Evolutionary conservation across 345 rosid genomes (phyloP), one percentile per base, ranked within the genome.

Genomic region (Carallia brachiata): DNA sequence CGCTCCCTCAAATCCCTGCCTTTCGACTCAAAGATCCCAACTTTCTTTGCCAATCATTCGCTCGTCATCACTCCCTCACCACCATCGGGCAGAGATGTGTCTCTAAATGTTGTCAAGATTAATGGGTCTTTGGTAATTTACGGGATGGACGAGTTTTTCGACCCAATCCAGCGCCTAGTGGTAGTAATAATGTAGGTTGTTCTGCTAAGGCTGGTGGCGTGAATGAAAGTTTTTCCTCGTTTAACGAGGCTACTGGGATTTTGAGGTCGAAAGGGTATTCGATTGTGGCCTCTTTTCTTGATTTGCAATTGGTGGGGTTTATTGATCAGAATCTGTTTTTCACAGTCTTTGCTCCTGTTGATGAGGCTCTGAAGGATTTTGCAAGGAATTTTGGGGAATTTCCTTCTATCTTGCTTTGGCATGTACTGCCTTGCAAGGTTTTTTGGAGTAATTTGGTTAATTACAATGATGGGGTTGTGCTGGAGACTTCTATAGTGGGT

Each of bases 261-360:
- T 23, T 84, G 78, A 75, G 78, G 67, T 71, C 81, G 3, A 77
- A 57, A 48, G 84, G 82, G n/a, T 79, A 70, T 72, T 77, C 83
- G 12, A 30, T 81, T 5, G 73, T 84, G 80, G 85, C 80, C 3
- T 75, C 88, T 2, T 70, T 87, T 72, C 84, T 87, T 4, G 76
- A 77, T 61, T 57, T 79, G 80, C 84, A 82, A 68, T 57, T 86
- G 36, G 16, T 58, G 30, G 70, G 72, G 44, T 70, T 75, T 55
- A 75, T 47, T 52, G 66, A 65, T 12, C 10, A 18, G 28, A 53
- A 56, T 30, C 7, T 10, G 9, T 32, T 3, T 19, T 54, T 87
- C 39, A 83, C 87, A 15, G n/a, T 83, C 10, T 87, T 82, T 48
- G 85, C 87, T 54, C 88, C 85, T 10, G 55, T 47, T 16, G 88